Percentiles rank a stretch among this genome's conserved stretches.
Conservation (phyloP, 441 rosid genomes). For the Erodium chrysanthum region DNA sequence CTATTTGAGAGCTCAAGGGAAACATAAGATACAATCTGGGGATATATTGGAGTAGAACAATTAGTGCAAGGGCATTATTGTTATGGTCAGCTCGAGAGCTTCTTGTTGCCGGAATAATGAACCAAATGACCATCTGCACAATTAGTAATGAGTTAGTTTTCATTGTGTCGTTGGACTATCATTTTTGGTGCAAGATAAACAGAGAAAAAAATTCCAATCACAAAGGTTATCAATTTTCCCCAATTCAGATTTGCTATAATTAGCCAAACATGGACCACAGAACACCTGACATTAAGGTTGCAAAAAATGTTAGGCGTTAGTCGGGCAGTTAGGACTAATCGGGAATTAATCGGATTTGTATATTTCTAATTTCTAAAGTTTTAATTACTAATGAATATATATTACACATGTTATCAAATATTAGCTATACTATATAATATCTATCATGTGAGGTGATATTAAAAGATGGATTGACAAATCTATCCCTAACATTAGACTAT, state of each 20-base stretch:
- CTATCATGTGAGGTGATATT: too few relatives aligned
- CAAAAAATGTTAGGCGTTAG: too few relatives aligned
- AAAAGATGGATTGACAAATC: too few relatives aligned
- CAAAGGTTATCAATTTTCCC: not conserved
- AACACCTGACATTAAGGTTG: too few relatives aligned
- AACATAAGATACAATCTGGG: conserved; percentile 80
- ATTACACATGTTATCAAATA: too few relatives aligned
- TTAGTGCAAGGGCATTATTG: conserved; percentile 70
- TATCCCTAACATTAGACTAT: too few relatives aligned
- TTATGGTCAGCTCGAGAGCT: conserved; percentile 49
- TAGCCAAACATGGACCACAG: not conserved
- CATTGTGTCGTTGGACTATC: not conserved
- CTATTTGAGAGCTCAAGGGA: conserved; percentile 74
- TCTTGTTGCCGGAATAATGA: conserved; percentile 59
- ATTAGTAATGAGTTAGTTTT: conserved; percentile 10
- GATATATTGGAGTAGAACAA: conserved; percentile 70
- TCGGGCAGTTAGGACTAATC: too few relatives aligned
- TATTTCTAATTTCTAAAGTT: too few relatives aligned
- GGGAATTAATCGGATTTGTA: too few relatives aligned
- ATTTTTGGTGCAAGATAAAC: not conserved
- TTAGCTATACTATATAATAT: too few relatives aligned
- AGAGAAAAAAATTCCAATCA: not conserved
- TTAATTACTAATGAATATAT: too few relatives aligned
- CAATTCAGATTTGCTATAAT: not conserved
- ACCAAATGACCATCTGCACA: conserved; percentile 73